Base-by-base conservation (phyloP, 441 rosid genomes). In the Francoa sonchifolia region DNA sequence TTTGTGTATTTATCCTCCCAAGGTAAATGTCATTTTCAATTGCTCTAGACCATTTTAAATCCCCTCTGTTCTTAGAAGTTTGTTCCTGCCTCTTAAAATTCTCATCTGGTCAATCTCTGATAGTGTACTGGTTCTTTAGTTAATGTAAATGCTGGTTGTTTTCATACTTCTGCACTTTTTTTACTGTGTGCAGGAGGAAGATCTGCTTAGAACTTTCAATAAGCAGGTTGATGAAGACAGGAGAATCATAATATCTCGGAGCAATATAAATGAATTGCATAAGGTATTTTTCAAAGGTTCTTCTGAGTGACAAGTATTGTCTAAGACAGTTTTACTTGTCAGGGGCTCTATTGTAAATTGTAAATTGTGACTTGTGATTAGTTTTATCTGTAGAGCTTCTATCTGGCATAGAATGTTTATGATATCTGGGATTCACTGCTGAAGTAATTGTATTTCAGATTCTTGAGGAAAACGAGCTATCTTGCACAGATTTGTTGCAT, bases 211-310 rank as follows among this genome's bases (percentile, higher is more conserved):
- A 52, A 67, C 68, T 44, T 90, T 90, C 61, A 73, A 78, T 60
- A 78, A 90, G 71, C 96, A 86, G 58, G 68, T 90, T 46, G 96
- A 78, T 56, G 99, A 78, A 47, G 96, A 86, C 58, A 72, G 88
- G 63, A 82, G 65, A 67, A 78, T 82, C 37, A 76, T 86, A 55
- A 74, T 82, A 65, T 71, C 76, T 7, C 58, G 96, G 61, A 82
- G 94, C 73, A 90, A 86, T 72, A 37, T 82, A 54, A 78, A 67
- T 59, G 95, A 90, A 60, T 62, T 90, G 19, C 71, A 78, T 18
- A 73, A 76, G 99, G 99, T 90, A 63, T 23, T 15, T 39, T n/a
- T 26, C 20, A 34, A n/a, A n/a, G n/a, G 39, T 54, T 31, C 30
- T 51, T 58, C 7, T 22, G 30, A 31, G 48, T 23, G 39, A 36